phyloP scores from a whole-genome alignment of 1,139 yeast species.

The Geotrichum histeridarum region DNA sequence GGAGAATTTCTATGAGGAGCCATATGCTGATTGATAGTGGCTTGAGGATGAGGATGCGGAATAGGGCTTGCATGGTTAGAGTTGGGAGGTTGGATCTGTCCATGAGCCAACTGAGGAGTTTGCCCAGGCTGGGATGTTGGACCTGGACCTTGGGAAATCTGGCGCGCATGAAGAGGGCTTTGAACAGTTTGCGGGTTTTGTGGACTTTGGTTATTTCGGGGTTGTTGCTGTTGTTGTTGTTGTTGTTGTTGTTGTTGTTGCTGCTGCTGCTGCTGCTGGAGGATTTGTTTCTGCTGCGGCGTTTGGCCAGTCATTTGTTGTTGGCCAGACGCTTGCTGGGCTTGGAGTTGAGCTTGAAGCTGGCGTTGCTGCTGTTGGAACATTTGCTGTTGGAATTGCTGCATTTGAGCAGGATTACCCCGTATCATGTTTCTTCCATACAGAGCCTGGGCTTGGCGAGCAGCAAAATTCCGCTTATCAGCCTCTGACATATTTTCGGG shows the following conservation, averaged over 20 bases:
- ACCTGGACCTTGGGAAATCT: background rate
- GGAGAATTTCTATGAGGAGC: conserved; percentile 24
- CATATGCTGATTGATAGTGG: conserved; percentile 21
- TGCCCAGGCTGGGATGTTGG: conserved; percentile 15
- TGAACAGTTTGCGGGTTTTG: conserved; percentile 24
- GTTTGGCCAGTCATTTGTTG: conserved; percentile 20
- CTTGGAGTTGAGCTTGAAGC: conserved; percentile 20
- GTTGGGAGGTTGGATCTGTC: background rate
- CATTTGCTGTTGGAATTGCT: conserved; percentile 22
- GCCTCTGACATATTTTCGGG: conserved; percentile 30
- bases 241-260: conserved; percentile 28
- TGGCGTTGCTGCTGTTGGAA: conserved; percentile 22
- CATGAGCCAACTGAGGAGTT: conserved; percentile 1
- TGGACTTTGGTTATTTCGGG: background rate
- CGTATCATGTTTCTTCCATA: conserved; percentile 5
- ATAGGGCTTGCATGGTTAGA: conserved; percentile 27
- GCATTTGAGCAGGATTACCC: conserved; percentile 22
- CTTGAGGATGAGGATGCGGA: conserved; percentile 19
- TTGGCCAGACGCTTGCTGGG: conserved; percentile 22
- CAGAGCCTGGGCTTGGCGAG: conserved; percentile 11
- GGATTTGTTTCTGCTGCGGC: conserved; percentile 20
- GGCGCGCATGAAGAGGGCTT: conserved; percentile 22
- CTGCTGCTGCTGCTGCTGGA: conserved; percentile 24
- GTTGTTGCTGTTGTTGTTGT: conserved; percentile 5
- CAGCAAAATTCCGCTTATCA: conserved; percentile 27